Evolutionary conservation across 2,329 filamentous ascomycete species (phyloP).

Genomic region (Neonectria neomacrospora): DNA sequence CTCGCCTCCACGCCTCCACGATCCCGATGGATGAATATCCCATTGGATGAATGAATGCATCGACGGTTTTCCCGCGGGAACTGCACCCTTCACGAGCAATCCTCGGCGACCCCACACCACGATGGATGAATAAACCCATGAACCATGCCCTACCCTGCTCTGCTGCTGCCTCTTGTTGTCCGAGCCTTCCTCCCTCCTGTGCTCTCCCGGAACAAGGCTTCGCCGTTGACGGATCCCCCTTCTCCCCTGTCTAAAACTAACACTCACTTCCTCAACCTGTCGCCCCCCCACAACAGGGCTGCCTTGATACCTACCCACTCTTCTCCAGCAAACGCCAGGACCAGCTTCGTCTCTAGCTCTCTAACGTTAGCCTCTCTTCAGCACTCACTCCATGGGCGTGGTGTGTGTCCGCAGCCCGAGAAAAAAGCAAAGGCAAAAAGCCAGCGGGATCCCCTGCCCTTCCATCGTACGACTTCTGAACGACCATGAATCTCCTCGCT

Average conservation of each 20-base stretch:
- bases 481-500: slow-evolving; percentile 28
- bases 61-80: neutral
- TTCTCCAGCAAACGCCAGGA: slow-evolving; percentile 23
- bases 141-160: slow-evolving; percentile 22
- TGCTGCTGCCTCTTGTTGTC: neutral
- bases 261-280: neutral
- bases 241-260: neutral
- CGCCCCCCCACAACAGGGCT: slow-evolving; percentile 24
- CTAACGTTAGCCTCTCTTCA: neutral
- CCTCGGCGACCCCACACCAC: slow-evolving; percentile 16
- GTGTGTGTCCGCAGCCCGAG: neutral
- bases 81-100: slow-evolving; percentile 10
- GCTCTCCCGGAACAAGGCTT: neutral
- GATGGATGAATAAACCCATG: slow-evolving; percentile 20
- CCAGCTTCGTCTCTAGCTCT: slow-evolving; percentile 21
- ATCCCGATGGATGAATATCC: too few relatives aligned
- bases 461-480: slow-evolving; percentile 43
- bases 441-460: slow-evolving; percentile 22
- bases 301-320: slow-evolving; percentile 16
- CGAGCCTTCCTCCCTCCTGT: too few relatives aligned
- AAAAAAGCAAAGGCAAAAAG: slow-evolving; percentile 23
- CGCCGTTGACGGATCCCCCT: neutral
- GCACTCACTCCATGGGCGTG: slow-evolving; percentile 24
- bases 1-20: neutral
- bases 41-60: too few relatives aligned